These are phyloP conservation scores for Hamamelis virginiana DNA, from an alignment of 164 flowering plant species.

Conservation along the genomic window DNA sequence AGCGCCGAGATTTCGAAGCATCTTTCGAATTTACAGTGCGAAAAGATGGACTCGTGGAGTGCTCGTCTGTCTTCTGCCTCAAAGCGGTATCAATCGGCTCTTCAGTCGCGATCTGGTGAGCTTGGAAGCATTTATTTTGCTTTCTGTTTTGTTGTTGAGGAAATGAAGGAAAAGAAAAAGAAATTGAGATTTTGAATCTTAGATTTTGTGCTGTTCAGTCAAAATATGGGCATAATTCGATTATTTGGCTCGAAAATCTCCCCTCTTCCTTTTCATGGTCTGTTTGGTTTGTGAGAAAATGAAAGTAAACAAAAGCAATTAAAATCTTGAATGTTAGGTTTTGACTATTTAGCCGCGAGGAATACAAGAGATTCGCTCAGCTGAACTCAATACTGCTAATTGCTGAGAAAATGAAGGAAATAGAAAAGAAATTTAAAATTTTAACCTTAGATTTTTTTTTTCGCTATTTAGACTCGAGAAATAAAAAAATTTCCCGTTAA, in stretches of 20 bases:
- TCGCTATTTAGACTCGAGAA: too few species aligned
- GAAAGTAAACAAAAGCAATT: not conserved
- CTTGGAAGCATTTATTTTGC: not conserved
- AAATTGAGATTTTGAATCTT: not conserved
- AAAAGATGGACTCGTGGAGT: constrained; percentile 68
- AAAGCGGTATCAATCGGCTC: constrained; percentile 52
- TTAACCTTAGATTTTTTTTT: too few species aligned
- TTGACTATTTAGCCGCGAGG: too few species aligned
- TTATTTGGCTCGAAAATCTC: not conserved
- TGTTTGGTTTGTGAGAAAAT: not conserved
- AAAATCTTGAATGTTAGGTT: too few species aligned
- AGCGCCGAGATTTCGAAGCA: not conserved
- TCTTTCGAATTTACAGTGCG: not conserved
- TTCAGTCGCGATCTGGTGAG: constrained; percentile 68
- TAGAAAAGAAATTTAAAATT: too few species aligned
- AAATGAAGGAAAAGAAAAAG: not conserved
- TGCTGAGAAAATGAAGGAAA: too few species aligned
- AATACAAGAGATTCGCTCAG: too few species aligned
- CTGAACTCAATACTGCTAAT: too few species aligned
- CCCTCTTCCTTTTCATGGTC: not conserved
- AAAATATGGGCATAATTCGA: not conserved
- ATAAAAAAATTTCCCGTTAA: too few species aligned
- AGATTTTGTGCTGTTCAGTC: not conserved
- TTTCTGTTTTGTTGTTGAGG: constrained; percentile 1
- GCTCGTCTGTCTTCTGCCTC: constrained; percentile 60